Base-by-base conservation (phyloP, 2,329 filamentous ascomycete genomes). In the Cordyceps farinosa region DNA sequence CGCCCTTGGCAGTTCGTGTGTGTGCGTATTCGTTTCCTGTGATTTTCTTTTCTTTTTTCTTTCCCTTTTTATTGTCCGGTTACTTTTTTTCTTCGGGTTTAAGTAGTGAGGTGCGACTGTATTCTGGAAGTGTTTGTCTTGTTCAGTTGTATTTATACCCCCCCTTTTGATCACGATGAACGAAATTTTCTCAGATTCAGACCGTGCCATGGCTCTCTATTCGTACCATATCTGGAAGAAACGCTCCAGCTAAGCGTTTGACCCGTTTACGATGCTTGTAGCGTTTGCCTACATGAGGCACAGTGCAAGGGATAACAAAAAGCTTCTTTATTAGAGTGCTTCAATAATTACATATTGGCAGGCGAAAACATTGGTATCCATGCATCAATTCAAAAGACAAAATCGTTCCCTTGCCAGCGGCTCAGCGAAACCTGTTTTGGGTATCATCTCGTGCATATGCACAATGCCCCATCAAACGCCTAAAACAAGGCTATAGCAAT, bases 401-500 rank as follows among this genome's bases (percentile, higher is more conserved):
- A 40, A 42, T 22, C 22, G 44, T 15, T 38, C 13, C 29, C 50
- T 30, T 22, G 17, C 32, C 45, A 29, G 40, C 13, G 38, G 32
- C 22, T 22, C 22, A 22, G 22, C 22, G 27, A 34, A 15, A 38
- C 29, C 27, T 48, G 38, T n/a, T 36, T 60, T 59, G 22, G 57
- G 57, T 51, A 60, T 60, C 45, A 60, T 50, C 13, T 11, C 22
- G 48, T 47, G 44, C 44, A 57, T 30, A 47, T 30, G 44, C 54
- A 27, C 22, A 30, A 7, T 34, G 44, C 42, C 47, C 38, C 32
- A 45, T 42, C 15, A 51, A 56, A 51, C 56, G 11, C 15, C 38
- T 15, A 55, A 58, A 38, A 45, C 47, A 47, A 60, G 47, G 38
- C 45, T 7, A 40, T 30, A 32, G 15, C 10, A 38, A 55, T 36